Conservation (phyloP, 305 asterid species). For the Solanum hybrid region DNA sequence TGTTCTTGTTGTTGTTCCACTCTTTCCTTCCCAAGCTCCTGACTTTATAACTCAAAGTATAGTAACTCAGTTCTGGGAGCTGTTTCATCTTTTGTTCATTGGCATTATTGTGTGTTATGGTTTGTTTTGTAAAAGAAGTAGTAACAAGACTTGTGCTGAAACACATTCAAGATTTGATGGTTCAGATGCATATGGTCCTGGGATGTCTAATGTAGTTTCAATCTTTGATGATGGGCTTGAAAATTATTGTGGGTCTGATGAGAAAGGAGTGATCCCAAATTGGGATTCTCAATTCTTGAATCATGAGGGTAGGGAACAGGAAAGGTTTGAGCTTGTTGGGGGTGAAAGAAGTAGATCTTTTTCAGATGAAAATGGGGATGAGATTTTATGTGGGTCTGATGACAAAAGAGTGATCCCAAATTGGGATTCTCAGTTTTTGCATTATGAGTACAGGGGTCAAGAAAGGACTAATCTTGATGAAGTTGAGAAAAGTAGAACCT, state of each 20-base stretch:
- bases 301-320: constrained; percentile 7
- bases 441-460: constrained; percentile 8
- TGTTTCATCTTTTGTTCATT: constrained; percentile 60
- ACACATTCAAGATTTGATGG: constrained; percentile 24
- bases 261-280: constrained; percentile 18
- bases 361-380: constrained; percentile 16
- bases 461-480: constrained; percentile 17
- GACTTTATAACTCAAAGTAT: constrained; percentile 39
- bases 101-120: constrained; percentile 81
- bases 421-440: constrained; percentile 16
- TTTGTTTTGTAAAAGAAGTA: constrained; percentile 46
- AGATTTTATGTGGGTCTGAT: constrained; percentile 9
- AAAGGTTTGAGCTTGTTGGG: constrained; percentile 15
- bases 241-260: constrained; percentile 41
- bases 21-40: constrained; percentile 79
- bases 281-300: constrained; percentile 16
- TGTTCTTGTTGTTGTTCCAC: constrained; percentile 46
- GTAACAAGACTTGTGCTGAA: neutral
- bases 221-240: constrained; percentile 52
- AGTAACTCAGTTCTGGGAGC: constrained; percentile 59
- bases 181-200: constrained; percentile 30
- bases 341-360: constrained; percentile 35
- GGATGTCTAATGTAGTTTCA: constrained; percentile 39
- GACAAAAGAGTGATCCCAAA: constrained; percentile 18
- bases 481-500: constrained; percentile 34